Evolutionary conservation across 345 rosid genomes (phyloP).

Genomic region (Pelargonium nanum): DNA sequence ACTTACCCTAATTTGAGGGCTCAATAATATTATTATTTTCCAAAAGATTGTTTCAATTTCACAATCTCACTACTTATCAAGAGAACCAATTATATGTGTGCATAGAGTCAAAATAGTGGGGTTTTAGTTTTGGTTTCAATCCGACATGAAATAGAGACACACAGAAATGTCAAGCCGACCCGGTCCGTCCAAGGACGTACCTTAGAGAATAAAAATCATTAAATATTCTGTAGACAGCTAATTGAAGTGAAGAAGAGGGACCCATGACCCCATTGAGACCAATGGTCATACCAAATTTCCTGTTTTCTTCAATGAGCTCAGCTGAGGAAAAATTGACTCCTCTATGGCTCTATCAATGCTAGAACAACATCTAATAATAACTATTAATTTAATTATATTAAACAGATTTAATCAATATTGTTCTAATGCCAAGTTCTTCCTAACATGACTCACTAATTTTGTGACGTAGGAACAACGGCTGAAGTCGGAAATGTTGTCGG

Average conservation of each 20-base stretch:
- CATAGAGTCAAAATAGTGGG: background rate
- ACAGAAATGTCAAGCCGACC: background rate
- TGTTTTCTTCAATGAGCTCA: constrained; percentile 63
- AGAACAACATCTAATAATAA: too few relatives aligned
- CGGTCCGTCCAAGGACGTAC: background rate
- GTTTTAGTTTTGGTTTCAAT: background rate
- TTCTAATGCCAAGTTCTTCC: too few relatives aligned
- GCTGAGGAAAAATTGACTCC: constrained; percentile 31
- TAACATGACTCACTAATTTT: too few relatives aligned
- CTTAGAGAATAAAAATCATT: background rate
- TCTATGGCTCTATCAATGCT: background rate
- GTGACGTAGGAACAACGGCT: too few relatives aligned
- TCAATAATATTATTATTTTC: too few relatives aligned
- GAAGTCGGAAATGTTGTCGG: too few relatives aligned
- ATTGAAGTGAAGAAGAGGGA: background rate
- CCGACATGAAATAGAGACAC: background rate
- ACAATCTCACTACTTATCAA: background rate
- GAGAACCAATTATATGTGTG: background rate
- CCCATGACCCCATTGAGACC: background rate
- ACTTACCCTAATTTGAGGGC: background rate
- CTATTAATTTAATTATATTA: background rate
- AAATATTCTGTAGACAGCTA: background rate
- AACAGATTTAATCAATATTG: too few relatives aligned
- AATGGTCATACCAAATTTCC: too few relatives aligned
- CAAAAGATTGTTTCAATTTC: background rate